Base-by-base conservation (phyloP, 352 stramenopile genomes). In the Pythium sp. region DNA sequence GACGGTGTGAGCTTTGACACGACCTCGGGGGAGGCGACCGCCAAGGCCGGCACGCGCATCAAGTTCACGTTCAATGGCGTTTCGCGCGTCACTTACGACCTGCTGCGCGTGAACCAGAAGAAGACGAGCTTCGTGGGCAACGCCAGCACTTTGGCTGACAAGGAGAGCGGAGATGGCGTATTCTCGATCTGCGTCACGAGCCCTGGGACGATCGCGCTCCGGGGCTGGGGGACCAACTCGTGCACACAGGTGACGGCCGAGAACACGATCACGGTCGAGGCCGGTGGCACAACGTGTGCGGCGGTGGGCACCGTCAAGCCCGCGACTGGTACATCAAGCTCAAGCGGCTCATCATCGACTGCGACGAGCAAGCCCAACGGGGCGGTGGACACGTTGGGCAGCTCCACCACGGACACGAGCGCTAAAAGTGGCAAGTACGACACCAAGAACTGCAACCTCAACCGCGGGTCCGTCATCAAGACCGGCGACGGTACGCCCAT, bases 21-120 rank as follows among this genome's bases (percentile, higher is more conserved):
- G 57, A 68, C 22, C 56, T 71, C 73, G 30, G 75, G 73, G 4
- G 53, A 38, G 11, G 62, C 73, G 9, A 57, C 74, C 30, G 73
- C 78, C 30, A 78, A 64, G 5, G 75, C 70, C 20, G 77, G 77
- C 46, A 81, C 64, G 53, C 89, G 74, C 65, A 71, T 92, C 58
- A 77, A 76, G 30, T 79, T 92, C 28, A 71, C 79, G 8, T 92
- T 80, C 79, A 68, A 63, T 51, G 65, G 68, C 34, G 65, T 83
- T 26, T 58, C 55, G 38, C 86, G 88, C 65, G 84, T 92, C n/a
- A 92, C 84, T 22, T 92, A 82, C 72, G 67, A 89, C 34, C 70
- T 75, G 46, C 72, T 91, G 64, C 84, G 84, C 38, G 63, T 67
- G 15, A 80, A 80, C 15, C 84, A 92, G 71, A 90, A 87, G 74